Base-by-base conservation (phyloP, 2,329 filamentous ascomycete genomes). In the Colletotrichum sp. region DNA sequence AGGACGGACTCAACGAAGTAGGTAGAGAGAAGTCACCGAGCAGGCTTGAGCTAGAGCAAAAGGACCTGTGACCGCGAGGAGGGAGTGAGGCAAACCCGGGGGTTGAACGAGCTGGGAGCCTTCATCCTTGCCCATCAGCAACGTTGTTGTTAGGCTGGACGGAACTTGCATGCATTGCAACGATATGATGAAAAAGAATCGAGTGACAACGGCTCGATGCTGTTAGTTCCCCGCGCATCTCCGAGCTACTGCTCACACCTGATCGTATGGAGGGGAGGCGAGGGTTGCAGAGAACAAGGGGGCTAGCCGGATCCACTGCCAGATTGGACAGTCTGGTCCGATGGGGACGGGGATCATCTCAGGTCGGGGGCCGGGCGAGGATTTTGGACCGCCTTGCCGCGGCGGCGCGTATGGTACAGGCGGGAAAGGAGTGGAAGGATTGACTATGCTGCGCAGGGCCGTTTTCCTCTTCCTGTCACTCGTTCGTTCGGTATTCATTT, bases 301-400 rank as follows among this genome's bases (percentile, higher is more conserved):
- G 26, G 28, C 43, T 38, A 48, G 43, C 61, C 52, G 68, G 72
- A n/a, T 55, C 18, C 4, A 38, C 58, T 73, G 36, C 73, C 69
- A 52, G 55, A 68, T 73, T 69, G 43, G 73, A 75, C 36, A 64
- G 69, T 64, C 10, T 73, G 56, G 34, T 30, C 73, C 73, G 73
- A 48, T 26, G 36, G 58, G 43, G 56, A 69, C 64, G 73, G 63
- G 55, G 56, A 73, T 64, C 69, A 30, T 58, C 56, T 68, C 58
- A 63, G 52, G 48, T 28, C 59, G n/a, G 28, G 62, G 55, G 26
- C 43, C 36, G 52, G 30, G 55, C 55, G 56, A 18, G 43, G n/a
- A 32, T 34, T 26, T 63, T 56, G 73, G 48, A 61, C 26, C 36
- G 24, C n/a, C 43, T 30, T 71, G 14, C 36, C 52, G 24, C 38